A percentile compares a stretch with the other conserved stretches of the same genome.
phyloP scores from a whole-genome alignment of 2,329 filamentous ascomycete species.

The Pyrenochaeta sp. region DNA sequence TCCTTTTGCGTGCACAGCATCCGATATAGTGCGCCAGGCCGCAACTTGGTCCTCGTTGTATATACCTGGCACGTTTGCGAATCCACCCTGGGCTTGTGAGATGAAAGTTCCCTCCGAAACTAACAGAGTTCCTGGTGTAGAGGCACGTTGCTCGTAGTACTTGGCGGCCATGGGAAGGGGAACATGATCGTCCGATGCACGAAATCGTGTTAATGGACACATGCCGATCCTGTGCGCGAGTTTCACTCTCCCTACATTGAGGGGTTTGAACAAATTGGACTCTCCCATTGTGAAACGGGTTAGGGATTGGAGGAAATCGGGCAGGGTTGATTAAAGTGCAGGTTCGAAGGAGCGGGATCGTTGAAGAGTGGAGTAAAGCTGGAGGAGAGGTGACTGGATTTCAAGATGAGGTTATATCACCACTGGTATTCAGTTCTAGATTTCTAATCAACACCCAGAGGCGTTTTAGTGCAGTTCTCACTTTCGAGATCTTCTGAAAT shows the following conservation, averaged over 20 bases:
- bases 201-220: background rate
- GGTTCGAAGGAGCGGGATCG: no score
- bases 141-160: conserved; percentile 62
- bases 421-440: no score
- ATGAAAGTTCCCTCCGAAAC: conserved; percentile 65
- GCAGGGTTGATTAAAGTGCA: no score
- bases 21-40: conserved; percentile 65
- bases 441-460: no score
- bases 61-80: conserved; percentile 63
- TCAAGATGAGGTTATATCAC: no score
- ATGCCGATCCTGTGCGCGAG: background rate
- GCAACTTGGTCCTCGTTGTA: conserved; percentile 54
- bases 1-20: conserved; percentile 66
- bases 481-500: no score
- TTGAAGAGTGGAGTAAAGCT: no score
- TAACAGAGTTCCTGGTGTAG: conserved; percentile 61
- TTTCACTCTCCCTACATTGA: background rate
- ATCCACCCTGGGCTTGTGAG: conserved; percentile 54
- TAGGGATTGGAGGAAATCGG: no score
- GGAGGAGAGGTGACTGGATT: no score
- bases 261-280: background rate
- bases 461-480: no score
- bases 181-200: background rate
- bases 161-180: conserved; percentile 20
- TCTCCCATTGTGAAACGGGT: no score